Evolutionary conservation across 2,329 filamentous ascomycete genomes (phyloP).

Genomic region (Arthrobotrys musiformis): DNA sequence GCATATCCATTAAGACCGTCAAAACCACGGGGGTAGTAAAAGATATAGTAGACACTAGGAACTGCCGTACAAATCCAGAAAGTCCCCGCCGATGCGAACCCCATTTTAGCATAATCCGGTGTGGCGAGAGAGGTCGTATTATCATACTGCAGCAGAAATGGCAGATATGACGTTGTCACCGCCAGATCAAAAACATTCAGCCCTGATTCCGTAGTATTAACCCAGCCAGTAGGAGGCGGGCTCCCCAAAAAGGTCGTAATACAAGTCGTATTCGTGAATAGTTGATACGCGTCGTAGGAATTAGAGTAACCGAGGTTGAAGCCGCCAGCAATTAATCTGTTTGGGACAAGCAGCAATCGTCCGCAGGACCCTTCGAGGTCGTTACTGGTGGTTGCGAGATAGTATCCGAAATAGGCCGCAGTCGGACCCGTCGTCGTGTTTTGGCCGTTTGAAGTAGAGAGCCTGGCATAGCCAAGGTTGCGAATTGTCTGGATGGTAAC

Average conservation of each 20-base stretch:
- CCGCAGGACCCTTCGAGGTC: background rate
- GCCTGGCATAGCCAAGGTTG: background rate
- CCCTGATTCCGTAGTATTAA: background rate
- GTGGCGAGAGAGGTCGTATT: background rate
- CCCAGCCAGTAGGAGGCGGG: background rate
- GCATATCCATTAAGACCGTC: background rate
- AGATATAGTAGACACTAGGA: background rate
- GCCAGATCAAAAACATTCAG: background rate
- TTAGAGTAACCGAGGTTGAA: background rate
- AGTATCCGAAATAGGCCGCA: background rate
- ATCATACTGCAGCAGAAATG: background rate
- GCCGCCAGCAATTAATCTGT: background rate
- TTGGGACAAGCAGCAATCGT: background rate
- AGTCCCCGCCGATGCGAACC: background rate
- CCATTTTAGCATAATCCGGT: background rate
- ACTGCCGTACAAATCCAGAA: background rate
- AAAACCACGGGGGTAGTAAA: background rate
- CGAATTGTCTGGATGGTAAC: background rate
- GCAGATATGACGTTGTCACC: background rate
- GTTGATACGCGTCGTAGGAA: background rate
- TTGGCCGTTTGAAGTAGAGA: background rate
- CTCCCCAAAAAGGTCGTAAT: background rate
- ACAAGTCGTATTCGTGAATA: background rate
- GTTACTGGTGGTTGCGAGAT: background rate
- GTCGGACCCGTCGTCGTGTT: background rate